Base-by-base conservation (phyloP, 1,139 yeast genomes). In the Yamadazyma blattariae region DNA sequence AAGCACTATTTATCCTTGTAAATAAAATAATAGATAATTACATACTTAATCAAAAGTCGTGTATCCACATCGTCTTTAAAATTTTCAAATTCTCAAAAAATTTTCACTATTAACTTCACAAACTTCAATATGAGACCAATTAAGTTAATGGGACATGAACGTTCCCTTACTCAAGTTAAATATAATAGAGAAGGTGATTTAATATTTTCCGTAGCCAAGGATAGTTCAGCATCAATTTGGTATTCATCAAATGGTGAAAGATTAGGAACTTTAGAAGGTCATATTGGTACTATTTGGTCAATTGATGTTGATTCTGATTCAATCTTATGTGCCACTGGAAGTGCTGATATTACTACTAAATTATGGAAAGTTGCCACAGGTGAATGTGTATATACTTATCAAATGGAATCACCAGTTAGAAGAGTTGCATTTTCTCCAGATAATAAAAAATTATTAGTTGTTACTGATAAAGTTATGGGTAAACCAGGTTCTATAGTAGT, bases 181-280 rank as follows among this genome's bases (percentile, higher is more conserved):
- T 92, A 82, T 70, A 92, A 90, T 74, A 76, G 81, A 48, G 97
- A 94, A 55, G 99, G 99, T 33, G 99, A 94, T 61, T 68, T 94
- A 50, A 75, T 94, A 44, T 85, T 94, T 61, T 82, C 97, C 9
- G 92, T 88, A 29, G 90, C 97, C 51, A 89, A 94, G 64, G 98
- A 90, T 75, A 77, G 77, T 52, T 59, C 71, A 32, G 94, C 92
- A n/a, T 82, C 89, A 38, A 84, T 90, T 44, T 94, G 97, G 97
- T 92, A 77, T 63, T 79, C 97, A 19, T 83, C 86, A 47, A 92
- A 90, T 59, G 99, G 99, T 51, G 98, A 94, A 67, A 80, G 98
- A 64, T 67, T 94, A 42, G 99, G 98, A 35, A 92, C 99, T 40
- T 78, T 88, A 49, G 80, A 77, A 42, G 76, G 76, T 32, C 98